Percentiles rank a stretch among this genome's conserved stretches.
Evolutionary conservation across 1,284 basidiomycete genomes (phyloP).

Genomic region (Trichosporon sp.): DNA sequence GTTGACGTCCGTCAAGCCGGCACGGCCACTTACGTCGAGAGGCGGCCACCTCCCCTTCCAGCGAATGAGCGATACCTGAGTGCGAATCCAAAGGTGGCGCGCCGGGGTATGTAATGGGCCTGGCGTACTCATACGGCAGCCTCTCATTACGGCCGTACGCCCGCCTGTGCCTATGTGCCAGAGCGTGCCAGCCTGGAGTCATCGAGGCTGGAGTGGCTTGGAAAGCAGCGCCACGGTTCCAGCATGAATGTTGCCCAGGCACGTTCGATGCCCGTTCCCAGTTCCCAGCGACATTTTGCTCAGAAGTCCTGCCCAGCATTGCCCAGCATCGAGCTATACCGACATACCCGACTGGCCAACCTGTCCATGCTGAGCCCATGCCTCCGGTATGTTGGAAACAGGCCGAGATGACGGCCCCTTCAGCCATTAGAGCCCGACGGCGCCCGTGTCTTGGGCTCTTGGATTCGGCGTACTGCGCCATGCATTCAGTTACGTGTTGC

Average conservation of each 20-base stretch:
- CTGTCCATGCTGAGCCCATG: neutral
- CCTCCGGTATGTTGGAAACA: neutral
- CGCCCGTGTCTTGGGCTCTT: neutral
- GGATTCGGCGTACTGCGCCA: constrained; percentile 1
- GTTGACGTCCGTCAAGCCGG: neutral
- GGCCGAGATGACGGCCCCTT: neutral
- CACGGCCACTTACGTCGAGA: neutral
- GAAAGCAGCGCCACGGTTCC: neutral
- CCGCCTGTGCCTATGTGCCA: too few species aligned
- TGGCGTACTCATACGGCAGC: neutral
- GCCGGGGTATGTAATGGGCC: neutral
- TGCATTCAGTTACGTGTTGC: neutral
- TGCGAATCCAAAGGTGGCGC: constrained; percentile 14
- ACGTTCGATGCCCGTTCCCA: constrained; percentile 6
- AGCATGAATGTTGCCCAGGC: neutral
- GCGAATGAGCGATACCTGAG: neutral
- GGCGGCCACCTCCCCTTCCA: neutral
- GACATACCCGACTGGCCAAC: neutral
- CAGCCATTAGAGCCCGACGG: constrained; percentile 8
- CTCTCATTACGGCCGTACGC: neutral
- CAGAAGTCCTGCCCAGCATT: neutral
- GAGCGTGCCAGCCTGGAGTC: neutral
- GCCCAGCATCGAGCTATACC: neutral
- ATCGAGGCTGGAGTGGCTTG: neutral
- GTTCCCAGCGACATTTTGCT: neutral